Percentiles rank a stretch among this genome's conserved stretches.
These are phyloP conservation scores for Fraxinus sp. DNA, from an alignment of 305 asterid genomes.

Conservation along the genomic window DNA sequence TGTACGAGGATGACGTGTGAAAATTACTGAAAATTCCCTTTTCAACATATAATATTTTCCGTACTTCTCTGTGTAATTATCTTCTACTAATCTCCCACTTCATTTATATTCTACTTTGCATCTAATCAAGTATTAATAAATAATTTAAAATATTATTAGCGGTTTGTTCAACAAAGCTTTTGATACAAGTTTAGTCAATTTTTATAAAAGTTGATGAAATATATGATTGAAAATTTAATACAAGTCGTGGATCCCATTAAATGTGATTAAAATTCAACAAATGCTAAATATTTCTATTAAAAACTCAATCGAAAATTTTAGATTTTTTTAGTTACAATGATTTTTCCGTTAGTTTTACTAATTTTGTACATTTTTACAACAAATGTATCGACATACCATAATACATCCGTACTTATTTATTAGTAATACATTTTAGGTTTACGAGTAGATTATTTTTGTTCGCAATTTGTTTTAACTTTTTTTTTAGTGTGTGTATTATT, in stretches of 20 bases:
- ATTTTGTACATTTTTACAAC: neutral
- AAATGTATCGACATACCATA: neutral
- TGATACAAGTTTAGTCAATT: neutral
- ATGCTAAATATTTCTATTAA: neutral
- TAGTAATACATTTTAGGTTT: neutral
- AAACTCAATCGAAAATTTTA: neutral
- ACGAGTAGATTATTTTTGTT: neutral
- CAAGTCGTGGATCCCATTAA: neutral
- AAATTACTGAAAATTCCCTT: neutral
- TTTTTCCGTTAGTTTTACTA: neutral
- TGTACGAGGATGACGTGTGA: neutral
- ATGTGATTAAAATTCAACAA: neutral
- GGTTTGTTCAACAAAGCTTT: neutral
- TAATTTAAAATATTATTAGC: neutral
- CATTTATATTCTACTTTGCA: neutral
- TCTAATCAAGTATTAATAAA: neutral
- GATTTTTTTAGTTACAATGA: neutral
- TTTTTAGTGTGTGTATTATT: too few relatives aligned
- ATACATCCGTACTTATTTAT: neutral
- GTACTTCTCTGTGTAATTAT: neutral
- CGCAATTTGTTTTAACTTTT: neutral
- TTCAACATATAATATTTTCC: neutral
- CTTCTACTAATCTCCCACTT: neutral
- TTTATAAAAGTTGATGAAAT: neutral
- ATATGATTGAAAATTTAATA: neutral